These are phyloP conservation scores for Corinectria fuckeliana DNA, from an alignment of 2,329 filamentous ascomycete genomes.

Conservation along the genomic window DNA sequence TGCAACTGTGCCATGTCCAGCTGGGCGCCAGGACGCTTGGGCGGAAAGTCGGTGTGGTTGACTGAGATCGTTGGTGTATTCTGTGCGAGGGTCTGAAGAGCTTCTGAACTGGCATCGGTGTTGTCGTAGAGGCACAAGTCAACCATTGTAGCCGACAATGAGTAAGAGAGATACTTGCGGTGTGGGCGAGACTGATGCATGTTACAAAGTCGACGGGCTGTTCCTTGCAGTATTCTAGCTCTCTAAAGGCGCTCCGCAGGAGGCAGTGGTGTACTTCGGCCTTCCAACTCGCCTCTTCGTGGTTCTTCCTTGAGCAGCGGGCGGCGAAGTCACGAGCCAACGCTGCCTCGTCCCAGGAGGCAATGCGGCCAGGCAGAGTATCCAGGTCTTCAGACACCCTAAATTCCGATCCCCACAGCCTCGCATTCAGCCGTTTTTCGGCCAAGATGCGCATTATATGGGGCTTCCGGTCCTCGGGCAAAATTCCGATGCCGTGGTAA, in stretches of 20 bases:
- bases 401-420: too few relatives aligned
- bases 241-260: background rate
- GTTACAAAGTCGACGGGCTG: background rate
- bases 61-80: background rate
- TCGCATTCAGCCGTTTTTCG: too few relatives aligned
- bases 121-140: background rate
- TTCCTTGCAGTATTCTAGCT: background rate
- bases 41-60: constrained; percentile 4
- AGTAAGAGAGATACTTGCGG: background rate
- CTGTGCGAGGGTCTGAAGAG: background rate
- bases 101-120: background rate
- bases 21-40: background rate
- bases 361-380: background rate
- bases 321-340: background rate
- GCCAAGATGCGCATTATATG: too few relatives aligned
- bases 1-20: background rate
- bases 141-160: background rate
- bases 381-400: too few relatives aligned
- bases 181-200: background rate
- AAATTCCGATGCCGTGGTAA: too few relatives aligned
- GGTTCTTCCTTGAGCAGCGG: background rate
- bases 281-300: background rate
- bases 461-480: too few relatives aligned
- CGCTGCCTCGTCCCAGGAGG: background rate
- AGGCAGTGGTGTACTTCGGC: background rate